A percentile compares a stretch with the other conserved stretches of the same genome.
Conservation (phyloP, 1,284 basidiomycete species). For the Sporisorium exsertum region DNA sequence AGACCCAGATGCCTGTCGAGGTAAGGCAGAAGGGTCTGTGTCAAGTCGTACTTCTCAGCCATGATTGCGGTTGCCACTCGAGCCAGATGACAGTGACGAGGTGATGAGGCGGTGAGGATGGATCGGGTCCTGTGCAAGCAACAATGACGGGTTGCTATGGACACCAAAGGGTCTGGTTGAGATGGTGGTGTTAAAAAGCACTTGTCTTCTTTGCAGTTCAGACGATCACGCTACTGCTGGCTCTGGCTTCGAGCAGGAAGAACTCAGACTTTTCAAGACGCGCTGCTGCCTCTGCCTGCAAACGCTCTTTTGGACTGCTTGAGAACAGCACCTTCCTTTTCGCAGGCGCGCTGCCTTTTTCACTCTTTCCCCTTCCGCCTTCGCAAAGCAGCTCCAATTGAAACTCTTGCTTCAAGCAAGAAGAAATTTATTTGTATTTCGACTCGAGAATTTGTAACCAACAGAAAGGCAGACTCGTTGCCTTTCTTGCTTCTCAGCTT, state of each 20-base stretch:
- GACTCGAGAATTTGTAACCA: conserved; percentile 3
- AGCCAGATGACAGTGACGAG: neutral
- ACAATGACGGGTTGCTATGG: conserved; percentile 35
- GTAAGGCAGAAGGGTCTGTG: conserved; percentile 76
- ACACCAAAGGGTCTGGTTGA: conserved; percentile 39
- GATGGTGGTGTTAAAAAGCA: conserved; percentile 29
- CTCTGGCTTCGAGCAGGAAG: neutral
- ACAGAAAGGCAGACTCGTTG: too few relatives aligned
- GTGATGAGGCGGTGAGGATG: neutral
- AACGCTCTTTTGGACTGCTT: conserved; percentile 2
- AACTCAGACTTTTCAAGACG: conserved; percentile 1
- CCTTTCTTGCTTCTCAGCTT: too few relatives aligned
- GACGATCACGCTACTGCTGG: neutral
- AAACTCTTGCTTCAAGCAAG: conserved; percentile 1
- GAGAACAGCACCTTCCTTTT: neutral
- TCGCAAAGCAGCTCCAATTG: conserved; percentile 17
- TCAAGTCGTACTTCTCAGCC: conserved; percentile 78
- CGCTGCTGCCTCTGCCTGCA: conserved; percentile 6
- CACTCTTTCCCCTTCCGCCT: conserved; percentile 15
- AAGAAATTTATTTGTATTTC: neutral
- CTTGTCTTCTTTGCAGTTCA: conserved; percentile 6
- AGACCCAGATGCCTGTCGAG: conserved; percentile 94
- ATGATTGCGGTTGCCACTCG: conserved; percentile 42
- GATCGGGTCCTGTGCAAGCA: conserved; percentile 29
- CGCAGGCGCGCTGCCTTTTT: conserved; percentile 11